Evolutionary conservation across 1,284 basidiomycete genomes (phyloP).

Genomic region (Irpex sp.): DNA sequence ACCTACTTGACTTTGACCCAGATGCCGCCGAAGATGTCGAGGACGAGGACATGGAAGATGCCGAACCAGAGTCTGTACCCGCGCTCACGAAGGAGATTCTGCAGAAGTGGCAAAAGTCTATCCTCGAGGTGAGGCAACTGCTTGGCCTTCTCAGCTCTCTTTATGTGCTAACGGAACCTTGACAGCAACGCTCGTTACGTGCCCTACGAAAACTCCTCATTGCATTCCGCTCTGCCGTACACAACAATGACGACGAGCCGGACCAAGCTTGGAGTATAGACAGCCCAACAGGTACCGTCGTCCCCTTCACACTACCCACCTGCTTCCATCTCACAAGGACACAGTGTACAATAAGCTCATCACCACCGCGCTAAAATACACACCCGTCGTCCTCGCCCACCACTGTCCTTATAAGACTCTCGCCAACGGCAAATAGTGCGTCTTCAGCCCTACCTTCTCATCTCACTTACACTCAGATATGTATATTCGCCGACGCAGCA

Average conservation of each 20-base stretch:
- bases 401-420: slow-evolving; percentile 87
- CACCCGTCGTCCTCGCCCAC: slow-evolving; percentile 83
- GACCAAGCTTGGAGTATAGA: slow-evolving; percentile 79
- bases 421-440: slow-evolving; percentile 80
- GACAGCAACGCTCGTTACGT: slow-evolving; percentile 79
- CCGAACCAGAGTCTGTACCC: slow-evolving; percentile 44
- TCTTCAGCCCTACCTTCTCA: slow-evolving; percentile 8
- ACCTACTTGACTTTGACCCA: slow-evolving; percentile 77
- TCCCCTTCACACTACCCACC: not conserved
- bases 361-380: slow-evolving; percentile 83
- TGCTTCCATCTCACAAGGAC: not conserved
- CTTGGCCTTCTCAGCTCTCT: too few relatives aligned
- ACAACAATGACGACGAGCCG: slow-evolving; percentile 85
- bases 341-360: slow-evolving; percentile 92
- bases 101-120: slow-evolving; percentile 83
- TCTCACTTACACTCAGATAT: not conserved
- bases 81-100: slow-evolving; percentile 74
- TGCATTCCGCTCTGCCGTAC: slow-evolving; percentile 84
- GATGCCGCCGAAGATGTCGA: slow-evolving; percentile 36
- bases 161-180: not conserved
- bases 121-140: slow-evolving; percentile 62
- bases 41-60: slow-evolving; percentile 33
- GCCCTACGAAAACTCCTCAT: slow-evolving; percentile 82
- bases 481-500: slow-evolving; percentile 40
- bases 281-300: slow-evolving; percentile 54